A percentile compares a stretch with the other conserved stretches of the same genome.
phyloP scores from a whole-genome alignment of 1,284 basidiomycete species.

The Moesziomyces antarcticus region DNA sequence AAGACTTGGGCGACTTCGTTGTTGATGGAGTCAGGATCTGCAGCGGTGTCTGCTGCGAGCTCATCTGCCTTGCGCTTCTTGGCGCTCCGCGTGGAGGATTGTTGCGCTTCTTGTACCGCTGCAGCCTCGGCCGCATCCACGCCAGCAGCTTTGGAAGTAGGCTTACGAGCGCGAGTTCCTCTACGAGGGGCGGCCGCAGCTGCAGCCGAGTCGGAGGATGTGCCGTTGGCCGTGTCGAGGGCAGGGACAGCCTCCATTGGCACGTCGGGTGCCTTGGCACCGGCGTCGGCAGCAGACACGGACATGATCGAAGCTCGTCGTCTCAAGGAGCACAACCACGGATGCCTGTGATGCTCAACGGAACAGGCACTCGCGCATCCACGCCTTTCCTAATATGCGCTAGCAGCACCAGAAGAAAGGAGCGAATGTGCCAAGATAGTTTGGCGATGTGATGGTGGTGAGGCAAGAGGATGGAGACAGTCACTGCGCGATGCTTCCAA shows the following conservation, averaged over 20 bases:
- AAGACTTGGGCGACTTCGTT: constrained; percentile 25
- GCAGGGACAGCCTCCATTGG: constrained; percentile 7
- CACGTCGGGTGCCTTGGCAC: neutral
- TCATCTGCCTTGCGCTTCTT: constrained; percentile 35
- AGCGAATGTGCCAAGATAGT: neutral
- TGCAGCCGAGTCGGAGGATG: neutral
- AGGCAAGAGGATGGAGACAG: neutral
- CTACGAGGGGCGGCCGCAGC: constrained; percentile 16
- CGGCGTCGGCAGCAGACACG: constrained; percentile 8
- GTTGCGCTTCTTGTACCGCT: constrained; percentile 1
- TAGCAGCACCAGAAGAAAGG: constrained; percentile 1
- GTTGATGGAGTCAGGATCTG: constrained; percentile 14
- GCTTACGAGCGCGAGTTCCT: constrained; percentile 30
- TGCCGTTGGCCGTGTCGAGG: neutral
- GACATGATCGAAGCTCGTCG: constrained; percentile 11
- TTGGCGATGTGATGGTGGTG: neutral
- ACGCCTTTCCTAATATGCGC: constrained; percentile 2
- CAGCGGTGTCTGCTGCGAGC: constrained; percentile 3
- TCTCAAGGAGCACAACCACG: constrained; percentile 3
- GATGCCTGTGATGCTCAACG: constrained; percentile 7
- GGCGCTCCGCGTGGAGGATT: constrained; percentile 5
- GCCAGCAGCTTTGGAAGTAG: constrained; percentile 30
- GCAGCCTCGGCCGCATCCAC: constrained; percentile 14
- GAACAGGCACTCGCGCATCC: neutral
- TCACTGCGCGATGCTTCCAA: neutral